Evolutionary conservation across 805 yeast genomes (phyloP), one percentile per base, ranked within the genome.

Genomic region (Debaryomyces castellii): DNA sequence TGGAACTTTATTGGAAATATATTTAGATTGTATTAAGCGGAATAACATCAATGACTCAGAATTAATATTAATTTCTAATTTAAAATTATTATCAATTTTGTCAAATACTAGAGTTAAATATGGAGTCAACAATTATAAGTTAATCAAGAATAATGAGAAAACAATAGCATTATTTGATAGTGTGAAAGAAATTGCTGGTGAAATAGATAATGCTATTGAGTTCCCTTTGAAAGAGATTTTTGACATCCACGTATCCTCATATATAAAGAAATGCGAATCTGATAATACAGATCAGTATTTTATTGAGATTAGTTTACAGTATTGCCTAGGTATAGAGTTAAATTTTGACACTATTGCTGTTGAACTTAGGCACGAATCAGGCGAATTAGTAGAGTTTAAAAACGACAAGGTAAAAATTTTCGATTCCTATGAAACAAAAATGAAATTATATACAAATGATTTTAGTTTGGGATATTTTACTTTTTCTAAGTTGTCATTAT

Each of bases 21-120:
- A 84, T 57, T 74, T 87, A 23, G 81, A 81, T 33, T 89, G 96
- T 54, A 70, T 90, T 30, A 80, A 79, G 49, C 67, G 76, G 22
- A 21, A 51, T 63, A 39, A 57, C 52, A 44, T 56, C 4, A 50
- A 55, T 10, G 56, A 64, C 2, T 45, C 51, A 5, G 57, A 64
- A 28, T 55, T 66, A n/a, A 51, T 77, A 7, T 47, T 75, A 9
- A 55, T 54, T 2, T 67, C 80, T 0, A 74, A 74, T 46, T 54
- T 79, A 7, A 74, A 67, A 30, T 49, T 75, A 2, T 60, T 75
- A 14, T 59, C 77, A 0, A 60, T 67, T 14, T 55, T 70, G 44
- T 57, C 48, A 24, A 51, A 47, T 17, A 11, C 41, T 45, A 37
- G 39, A 10, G 39, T 33, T 22, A 48, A 51, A 32, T 24, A 53